Evolutionary conservation across 768 basidiomycete species (phyloP).

Genomic region (Lactarius hatsudake): DNA sequence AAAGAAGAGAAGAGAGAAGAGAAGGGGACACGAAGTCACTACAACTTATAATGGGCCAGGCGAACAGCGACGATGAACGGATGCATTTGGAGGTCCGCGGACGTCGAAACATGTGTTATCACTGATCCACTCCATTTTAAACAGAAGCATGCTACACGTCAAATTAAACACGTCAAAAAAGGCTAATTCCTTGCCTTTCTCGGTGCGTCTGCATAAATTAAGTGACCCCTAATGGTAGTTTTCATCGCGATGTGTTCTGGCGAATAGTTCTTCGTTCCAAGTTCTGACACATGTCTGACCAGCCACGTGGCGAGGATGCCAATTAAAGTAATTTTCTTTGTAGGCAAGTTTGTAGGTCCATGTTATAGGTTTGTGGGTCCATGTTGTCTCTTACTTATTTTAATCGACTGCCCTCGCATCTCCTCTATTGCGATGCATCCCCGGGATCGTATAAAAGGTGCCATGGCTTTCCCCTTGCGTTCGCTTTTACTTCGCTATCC

Average conservation of each 20-base stretch:
- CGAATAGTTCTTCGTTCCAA: constrained; percentile 12
- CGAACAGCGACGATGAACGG: constrained; percentile 23
- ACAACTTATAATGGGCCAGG: constrained; percentile 21
- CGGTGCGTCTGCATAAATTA: constrained; percentile 16
- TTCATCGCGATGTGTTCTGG: not conserved
- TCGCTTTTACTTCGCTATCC: not conserved
- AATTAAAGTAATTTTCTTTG: not conserved
- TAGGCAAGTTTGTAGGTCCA: constrained; percentile 21
- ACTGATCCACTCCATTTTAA: constrained; percentile 14
- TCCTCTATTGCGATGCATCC: not conserved
- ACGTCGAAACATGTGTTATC: constrained; percentile 29
- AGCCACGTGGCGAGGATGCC: not conserved
- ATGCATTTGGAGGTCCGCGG: constrained; percentile 21
- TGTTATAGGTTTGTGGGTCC: constrained; percentile 17
- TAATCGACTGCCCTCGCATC: not conserved
- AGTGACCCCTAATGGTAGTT: not conserved
- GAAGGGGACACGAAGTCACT: not conserved
- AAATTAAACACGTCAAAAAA: constrained; percentile 14
- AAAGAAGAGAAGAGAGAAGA: constrained; percentile 4
- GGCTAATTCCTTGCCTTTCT: constrained; percentile 18
- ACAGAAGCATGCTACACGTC: constrained; percentile 23
- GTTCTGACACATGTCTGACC: constrained; percentile 15
- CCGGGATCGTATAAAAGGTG: constrained; percentile 9
- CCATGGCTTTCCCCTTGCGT: not conserved
- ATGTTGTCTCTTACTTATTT: not conserved